Conservation (phyloP, 75 land plant genomes). For the Isoetes taiwanensis region DNA sequence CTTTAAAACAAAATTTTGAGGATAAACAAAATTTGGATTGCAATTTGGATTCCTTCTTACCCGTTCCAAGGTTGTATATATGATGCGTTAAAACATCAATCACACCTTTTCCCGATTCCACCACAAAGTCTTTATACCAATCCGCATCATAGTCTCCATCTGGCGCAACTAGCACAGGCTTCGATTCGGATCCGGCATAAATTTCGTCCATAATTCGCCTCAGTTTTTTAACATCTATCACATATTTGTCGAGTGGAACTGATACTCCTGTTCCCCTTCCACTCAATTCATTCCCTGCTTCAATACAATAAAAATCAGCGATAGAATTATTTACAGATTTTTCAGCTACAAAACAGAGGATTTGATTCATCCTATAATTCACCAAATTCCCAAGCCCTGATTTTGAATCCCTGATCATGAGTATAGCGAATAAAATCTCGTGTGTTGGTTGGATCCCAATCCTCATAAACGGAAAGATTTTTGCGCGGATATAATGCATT, state of each 20-base stretch:
- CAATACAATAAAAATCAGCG: too few species aligned
- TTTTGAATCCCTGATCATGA: slow-evolving; percentile 45
- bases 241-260: slow-evolving; percentile 50
- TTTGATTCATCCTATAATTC: too few species aligned
- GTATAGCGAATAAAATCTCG: slow-evolving; percentile 57
- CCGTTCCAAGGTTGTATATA: slow-evolving; percentile 87
- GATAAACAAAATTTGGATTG: too few species aligned
- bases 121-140: slow-evolving; percentile 46
- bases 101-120: slow-evolving; percentile 32
- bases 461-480: too few species aligned
- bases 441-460: slow-evolving; percentile 72
- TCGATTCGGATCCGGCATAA: slow-evolving; percentile 19
- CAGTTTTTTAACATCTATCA: slow-evolving; percentile 36
- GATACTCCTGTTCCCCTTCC: slow-evolving; percentile 62
- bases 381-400: slow-evolving; percentile 91
- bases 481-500: too few species aligned
- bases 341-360: too few species aligned
- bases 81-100: slow-evolving; percentile 68
- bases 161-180: slow-evolving; percentile 57
- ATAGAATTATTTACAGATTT: too few species aligned
- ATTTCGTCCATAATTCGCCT: slow-evolving; percentile 29
- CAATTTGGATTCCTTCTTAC: too few species aligned
- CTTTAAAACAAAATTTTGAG: too few species aligned
- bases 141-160: slow-evolving; percentile 57
- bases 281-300: slow-evolving; percentile 69